Conservation (phyloP, 2,329 filamentous ascomycete genomes). For the Nigrograna mackinnonii region DNA sequence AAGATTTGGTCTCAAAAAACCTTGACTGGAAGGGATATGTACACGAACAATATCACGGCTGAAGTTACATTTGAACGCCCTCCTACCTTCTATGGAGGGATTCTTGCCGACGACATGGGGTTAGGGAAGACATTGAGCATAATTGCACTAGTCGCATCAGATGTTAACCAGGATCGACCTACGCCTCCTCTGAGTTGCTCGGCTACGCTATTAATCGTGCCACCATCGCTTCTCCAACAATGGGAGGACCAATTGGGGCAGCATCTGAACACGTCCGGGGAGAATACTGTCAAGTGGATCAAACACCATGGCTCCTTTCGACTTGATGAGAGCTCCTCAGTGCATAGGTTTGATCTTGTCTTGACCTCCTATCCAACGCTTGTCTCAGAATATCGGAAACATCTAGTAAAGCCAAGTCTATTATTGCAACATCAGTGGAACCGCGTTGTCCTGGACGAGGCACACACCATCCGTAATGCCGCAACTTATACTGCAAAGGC, state of each 20-base stretch:
- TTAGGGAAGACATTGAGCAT: slow-evolving; percentile 97
- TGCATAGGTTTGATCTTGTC: slow-evolving; percentile 90
- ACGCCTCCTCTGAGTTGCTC: slow-evolving; percentile 90
- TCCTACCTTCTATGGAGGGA: too few species aligned
- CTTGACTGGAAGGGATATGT: too few species aligned
- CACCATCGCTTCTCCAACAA: slow-evolving; percentile 97
- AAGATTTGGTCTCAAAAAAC: too few species aligned
- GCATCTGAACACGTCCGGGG: not conserved
- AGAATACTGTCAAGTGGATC: slow-evolving; percentile 76
- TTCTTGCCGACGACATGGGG: slow-evolving; percentile 98
- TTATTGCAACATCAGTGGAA: slow-evolving; percentile 99
- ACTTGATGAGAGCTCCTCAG: slow-evolving; percentile 66
- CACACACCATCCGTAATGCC: slow-evolving; percentile 99
- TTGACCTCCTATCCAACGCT: slow-evolving; percentile 99
- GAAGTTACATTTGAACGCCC: too few species aligned
- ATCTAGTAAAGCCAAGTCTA: slow-evolving; percentile 57
- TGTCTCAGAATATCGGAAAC: slow-evolving; percentile 73
- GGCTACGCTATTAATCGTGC: slow-evolving; percentile 88
- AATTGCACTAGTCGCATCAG: slow-evolving; percentile 53
- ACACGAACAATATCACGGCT: too few species aligned
- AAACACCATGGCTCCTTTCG: slow-evolving; percentile 92
- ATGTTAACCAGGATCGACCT: not conserved
- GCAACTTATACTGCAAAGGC: slow-evolving; percentile 96
- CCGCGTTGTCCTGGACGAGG: slow-evolving; percentile 98
- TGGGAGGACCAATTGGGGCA: slow-evolving; percentile 86